Conservation (phyloP, 1,284 basidiomycete genomes). For the Psilocybe mexicana region DNA sequence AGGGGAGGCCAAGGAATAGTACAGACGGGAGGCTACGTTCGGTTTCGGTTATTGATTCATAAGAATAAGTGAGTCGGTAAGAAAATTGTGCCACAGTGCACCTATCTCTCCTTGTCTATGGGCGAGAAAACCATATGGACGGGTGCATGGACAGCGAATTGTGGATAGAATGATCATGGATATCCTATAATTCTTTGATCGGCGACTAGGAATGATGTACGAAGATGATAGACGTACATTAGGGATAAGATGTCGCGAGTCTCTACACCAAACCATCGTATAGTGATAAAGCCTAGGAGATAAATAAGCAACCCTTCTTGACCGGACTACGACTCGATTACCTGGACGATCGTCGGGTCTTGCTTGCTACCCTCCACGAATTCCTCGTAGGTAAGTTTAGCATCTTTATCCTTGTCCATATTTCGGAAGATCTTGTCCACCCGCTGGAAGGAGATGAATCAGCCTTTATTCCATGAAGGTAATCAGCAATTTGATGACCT, state of each 20-base stretch:
- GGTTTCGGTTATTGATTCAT: slow-evolving; percentile 12
- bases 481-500: slow-evolving; percentile 51
- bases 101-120: neutral
- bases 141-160: no score
- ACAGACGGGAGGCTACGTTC: slow-evolving; percentile 9
- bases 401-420: slow-evolving; percentile 92
- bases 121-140: neutral
- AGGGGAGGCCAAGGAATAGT: neutral
- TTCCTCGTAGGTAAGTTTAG: slow-evolving; percentile 89
- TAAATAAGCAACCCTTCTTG: slow-evolving; percentile 7
- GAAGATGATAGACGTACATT: slow-evolving; percentile 1
- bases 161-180: neutral
- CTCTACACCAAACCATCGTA: slow-evolving; percentile 74
- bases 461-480: neutral
- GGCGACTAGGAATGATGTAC: neutral
- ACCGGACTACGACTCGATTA: slow-evolving; percentile 31
- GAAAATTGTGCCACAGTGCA: neutral
- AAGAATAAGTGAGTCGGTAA: slow-evolving; percentile 13
- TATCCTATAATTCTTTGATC: neutral
- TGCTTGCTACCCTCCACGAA: slow-evolving; percentile 97
- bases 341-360: slow-evolving; percentile 97
- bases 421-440: slow-evolving; percentile 96
- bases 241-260: neutral
- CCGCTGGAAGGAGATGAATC: slow-evolving; percentile 51
- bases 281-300: slow-evolving; percentile 65